Evolutionary conservation across 2,329 filamentous ascomycete genomes (phyloP).

Genomic region (Trematosphaeria pertusa): DNA sequence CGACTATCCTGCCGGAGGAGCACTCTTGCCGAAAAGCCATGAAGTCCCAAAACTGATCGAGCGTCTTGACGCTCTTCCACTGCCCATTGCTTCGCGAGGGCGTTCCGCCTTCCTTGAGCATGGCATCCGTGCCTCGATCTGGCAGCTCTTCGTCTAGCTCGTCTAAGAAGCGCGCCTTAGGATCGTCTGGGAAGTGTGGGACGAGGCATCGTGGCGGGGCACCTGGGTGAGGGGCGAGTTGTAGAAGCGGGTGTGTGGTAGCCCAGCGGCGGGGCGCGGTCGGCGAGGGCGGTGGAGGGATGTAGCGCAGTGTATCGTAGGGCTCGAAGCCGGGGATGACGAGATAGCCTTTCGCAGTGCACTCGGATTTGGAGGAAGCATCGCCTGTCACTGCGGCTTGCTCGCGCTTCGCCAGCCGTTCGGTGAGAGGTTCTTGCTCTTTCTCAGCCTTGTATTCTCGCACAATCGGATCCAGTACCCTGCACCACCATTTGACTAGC

Average conservation of each 20-base stretch:
- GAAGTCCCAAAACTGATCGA: conserved; percentile 98
- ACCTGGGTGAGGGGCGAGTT: conserved; percentile 71
- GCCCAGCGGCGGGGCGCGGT: conserved; percentile 54
- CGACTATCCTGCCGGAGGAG: conserved; percentile 87
- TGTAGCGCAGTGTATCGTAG: conserved; percentile 80
- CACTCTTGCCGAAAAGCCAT: conserved; percentile 98
- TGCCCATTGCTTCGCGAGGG: conserved; percentile 64
- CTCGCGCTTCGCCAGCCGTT: conserved; percentile 38
- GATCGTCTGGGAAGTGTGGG: conserved; percentile 92
- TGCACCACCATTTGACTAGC: conserved; percentile 95
- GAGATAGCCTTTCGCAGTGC: conserved; percentile 74
- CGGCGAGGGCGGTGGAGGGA: conserved; percentile 63
- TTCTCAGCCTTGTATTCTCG: conserved; percentile 56
- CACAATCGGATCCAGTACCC: conserved; percentile 79
- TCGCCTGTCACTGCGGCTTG: conserved; percentile 28
- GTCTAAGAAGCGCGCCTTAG: conserved; percentile 86
- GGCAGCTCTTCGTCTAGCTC: conserved; percentile 86
- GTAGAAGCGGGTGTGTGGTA: conserved; percentile 74
- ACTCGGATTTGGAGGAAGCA: conserved; percentile 29
- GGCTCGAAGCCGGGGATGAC: conserved; percentile 85
- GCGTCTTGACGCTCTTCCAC: conserved; percentile 82
- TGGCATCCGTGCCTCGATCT: conserved; percentile 52
- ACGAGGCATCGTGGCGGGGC: conserved; percentile 84
- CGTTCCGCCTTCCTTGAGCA: conserved; percentile 47
- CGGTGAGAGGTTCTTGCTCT: conserved; percentile 37